Percentiles rank a stretch among this genome's conserved stretches.
phyloP scores from a whole-genome alignment of 805 yeast species.

The Yamadazyma paraphyllophila region DNA sequence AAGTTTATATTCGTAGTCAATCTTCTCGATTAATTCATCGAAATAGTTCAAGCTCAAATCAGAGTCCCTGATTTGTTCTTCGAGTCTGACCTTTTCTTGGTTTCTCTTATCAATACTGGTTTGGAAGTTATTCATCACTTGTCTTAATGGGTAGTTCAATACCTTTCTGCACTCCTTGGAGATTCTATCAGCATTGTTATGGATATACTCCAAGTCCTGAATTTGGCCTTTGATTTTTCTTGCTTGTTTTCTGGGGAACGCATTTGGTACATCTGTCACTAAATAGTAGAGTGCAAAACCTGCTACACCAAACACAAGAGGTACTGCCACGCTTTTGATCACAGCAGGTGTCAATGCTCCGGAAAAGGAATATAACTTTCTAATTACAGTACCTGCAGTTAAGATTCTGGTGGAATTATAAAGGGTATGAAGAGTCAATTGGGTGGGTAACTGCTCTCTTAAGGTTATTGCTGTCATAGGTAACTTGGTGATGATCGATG shows the following conservation, averaged over 20 bases:
- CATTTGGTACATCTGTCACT: slow-evolving; percentile 80
- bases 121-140: slow-evolving; percentile 71
- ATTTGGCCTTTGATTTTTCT: slow-evolving; percentile 64
- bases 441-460: slow-evolving; percentile 33
- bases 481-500: slow-evolving; percentile 25
- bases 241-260: slow-evolving; percentile 81
- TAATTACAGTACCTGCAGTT: slow-evolving; percentile 42
- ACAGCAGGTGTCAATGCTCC: slow-evolving; percentile 36
- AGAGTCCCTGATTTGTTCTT: slow-evolving; percentile 51
- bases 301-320: slow-evolving; percentile 49
- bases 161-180: slow-evolving; percentile 82
- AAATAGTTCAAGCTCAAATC: slow-evolving; percentile 58
- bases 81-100: slow-evolving; percentile 54
- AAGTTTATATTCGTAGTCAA: slow-evolving; percentile 39
- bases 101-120: slow-evolving; percentile 60
- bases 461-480: slow-evolving; percentile 31
- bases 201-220: slow-evolving; percentile 70
- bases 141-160: slow-evolving; percentile 76
- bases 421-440: slow-evolving; percentile 39
- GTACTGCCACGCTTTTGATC: slow-evolving; percentile 50
- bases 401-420: slow-evolving; percentile 40
- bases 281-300: slow-evolving; percentile 60
- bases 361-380: slow-evolving; percentile 33
- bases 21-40: slow-evolving; percentile 44
- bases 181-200: slow-evolving; percentile 71